These are phyloP conservation scores for Butyriboletus loyo DNA, from an alignment of 768 basidiomycete species.

Conservation along the genomic window DNA sequence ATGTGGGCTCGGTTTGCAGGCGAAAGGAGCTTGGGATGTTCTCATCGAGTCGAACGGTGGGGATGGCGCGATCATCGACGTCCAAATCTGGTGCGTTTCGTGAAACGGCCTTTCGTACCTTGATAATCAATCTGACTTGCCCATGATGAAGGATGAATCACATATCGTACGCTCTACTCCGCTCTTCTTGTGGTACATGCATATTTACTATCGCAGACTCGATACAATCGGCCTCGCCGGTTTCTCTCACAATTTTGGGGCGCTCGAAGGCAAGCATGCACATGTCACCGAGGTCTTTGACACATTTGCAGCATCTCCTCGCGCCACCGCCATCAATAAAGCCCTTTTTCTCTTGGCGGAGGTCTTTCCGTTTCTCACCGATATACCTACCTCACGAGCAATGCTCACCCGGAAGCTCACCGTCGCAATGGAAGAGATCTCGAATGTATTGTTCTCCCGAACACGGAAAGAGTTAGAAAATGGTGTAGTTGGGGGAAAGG, in stretches of 20 bases:
- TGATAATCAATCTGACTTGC: neutral
- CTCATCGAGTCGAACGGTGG: conserved; percentile 15
- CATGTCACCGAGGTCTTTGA: conserved; percentile 42
- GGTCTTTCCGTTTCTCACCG: conserved; percentile 34
- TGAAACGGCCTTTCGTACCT: too few relatives aligned
- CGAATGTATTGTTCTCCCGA: conserved; percentile 36
- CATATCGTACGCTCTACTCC: neutral
- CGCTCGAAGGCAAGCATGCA: conserved; percentile 45
- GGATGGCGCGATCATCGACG: conserved; percentile 30
- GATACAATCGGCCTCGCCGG: conserved; percentile 16
- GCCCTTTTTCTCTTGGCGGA: conserved; percentile 36
- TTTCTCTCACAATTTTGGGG: conserved; percentile 36
- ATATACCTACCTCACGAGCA: conserved; percentile 36
- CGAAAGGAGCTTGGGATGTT: conserved; percentile 34
- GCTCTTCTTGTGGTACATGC: neutral
- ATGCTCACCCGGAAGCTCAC: conserved; percentile 30
- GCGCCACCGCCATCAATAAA: conserved; percentile 21
- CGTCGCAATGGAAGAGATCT: conserved; percentile 37
- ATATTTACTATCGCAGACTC: neutral
- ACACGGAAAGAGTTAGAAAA: conserved; percentile 32
- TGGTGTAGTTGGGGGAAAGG: conserved; percentile 15
- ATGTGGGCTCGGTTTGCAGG: too few relatives aligned
- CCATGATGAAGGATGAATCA: neutral
- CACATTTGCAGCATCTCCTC: conserved; percentile 25
- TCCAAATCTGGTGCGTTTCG: conserved; percentile 31